These are phyloP conservation scores for Grammothele lineata DNA, from an alignment of 768 basidiomycete genomes.

Conservation along the genomic window DNA sequence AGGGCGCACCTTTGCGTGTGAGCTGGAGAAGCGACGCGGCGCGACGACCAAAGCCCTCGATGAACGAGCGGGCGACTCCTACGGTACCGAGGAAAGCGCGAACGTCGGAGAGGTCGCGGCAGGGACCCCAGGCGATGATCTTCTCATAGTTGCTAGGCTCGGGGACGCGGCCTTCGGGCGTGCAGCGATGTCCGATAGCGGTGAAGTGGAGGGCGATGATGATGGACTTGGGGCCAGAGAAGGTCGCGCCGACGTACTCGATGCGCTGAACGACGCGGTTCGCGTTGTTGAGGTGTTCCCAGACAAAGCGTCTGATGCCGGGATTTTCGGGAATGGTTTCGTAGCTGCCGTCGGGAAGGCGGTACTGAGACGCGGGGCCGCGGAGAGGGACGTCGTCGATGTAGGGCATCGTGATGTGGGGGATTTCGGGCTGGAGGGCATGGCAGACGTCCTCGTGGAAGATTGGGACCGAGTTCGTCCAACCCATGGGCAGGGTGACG, in stretches of 20 bases:
- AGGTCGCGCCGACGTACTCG: conserved; percentile 32
- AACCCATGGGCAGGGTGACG: conserved; percentile 36
- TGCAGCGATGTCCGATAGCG: conserved; percentile 37
- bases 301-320: conserved; percentile 34
- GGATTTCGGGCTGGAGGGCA: conserved; percentile 29
- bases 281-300: conserved; percentile 33
- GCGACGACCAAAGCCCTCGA: conserved; percentile 19
- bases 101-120: conserved; percentile 18
- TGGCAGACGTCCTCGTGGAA: conserved; percentile 36
- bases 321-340: conserved; percentile 35
- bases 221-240: conserved; percentile 32
- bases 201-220: conserved; percentile 25
- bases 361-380: conserved; percentile 31
- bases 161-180: conserved; percentile 28
- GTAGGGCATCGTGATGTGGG: conserved; percentile 30
- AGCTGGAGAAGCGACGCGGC: conserved; percentile 17
- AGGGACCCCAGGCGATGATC: conserved; percentile 20
- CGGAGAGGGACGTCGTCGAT: conserved; percentile 37
- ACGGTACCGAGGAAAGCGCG: conserved; percentile 23
- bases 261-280: conserved; percentile 35
- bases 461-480: conserved; percentile 36
- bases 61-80: conserved; percentile 19
- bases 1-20: conserved; percentile 18
- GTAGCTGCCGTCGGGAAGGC: conserved; percentile 22
- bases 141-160: conserved; percentile 26